Base-by-base conservation (phyloP, 495 filamentous ascomycete species). In the Penicillium roqueforti region DNA sequence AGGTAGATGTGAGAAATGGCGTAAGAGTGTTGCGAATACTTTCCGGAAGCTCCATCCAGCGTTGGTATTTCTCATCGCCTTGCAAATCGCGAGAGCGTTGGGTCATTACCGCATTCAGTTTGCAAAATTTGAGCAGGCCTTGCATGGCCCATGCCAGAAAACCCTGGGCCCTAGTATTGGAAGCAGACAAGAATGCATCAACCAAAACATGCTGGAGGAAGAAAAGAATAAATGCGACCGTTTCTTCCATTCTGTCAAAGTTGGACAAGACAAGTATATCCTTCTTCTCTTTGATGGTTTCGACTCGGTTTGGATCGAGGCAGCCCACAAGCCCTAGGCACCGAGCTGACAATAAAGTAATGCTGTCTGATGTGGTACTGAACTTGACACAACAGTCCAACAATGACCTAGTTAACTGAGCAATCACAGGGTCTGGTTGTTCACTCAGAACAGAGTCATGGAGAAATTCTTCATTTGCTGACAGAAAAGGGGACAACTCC, bases 71-170 rank as follows among this genome's bases (percentile, higher is more conserved):
- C 31, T 78, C 69, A 44, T 78, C 75, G 6, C 72, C 65, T 23
- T 84, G 79, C 25, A 76, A 62, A 53, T 77, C 72, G 36, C 78
- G 75, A 52, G 77, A 69, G 49, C 80, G 74, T 18, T 79, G 71
- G 20, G 72, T 80, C 6, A 85, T 79, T n/a, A 74, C 69, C 22
- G 72, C 68, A 34, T 81, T 83, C 53, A 96, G 81, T 25, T 85
- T 82, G 62, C 85, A 85, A 54, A 85, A 82, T 49, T 83, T 85
- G 8, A 97, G 80, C 8, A 99, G 77, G 59, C 93, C 87, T 68
- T 99, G 93, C 86, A 97, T 96, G 3, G 85, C 87, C 65, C 85
- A 97, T 13, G 91, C 89, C 14, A 99, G 76, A 65, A 95, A 97
- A 1, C 90, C 89, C 64, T 96, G 92, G 16, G 88, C 80, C 61